Percentiles rank a stretch among this genome's conserved stretches.
Conservation (phyloP, 1,284 basidiomycete genomes). For the Cutaneotrichosporon dermatis region DNA sequence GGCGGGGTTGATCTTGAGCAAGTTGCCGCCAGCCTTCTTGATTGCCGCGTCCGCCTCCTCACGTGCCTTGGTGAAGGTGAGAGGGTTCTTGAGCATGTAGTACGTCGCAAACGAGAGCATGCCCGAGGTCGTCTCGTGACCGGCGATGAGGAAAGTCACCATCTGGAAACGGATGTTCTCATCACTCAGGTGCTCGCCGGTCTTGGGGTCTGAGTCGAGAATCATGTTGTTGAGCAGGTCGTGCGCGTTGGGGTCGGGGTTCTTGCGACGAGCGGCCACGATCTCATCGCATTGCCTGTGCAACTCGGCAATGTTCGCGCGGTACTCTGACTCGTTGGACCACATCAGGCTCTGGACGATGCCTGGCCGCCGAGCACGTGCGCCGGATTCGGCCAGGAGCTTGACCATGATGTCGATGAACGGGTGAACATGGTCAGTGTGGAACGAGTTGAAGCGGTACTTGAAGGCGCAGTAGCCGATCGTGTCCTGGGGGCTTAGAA, state of each 20-base stretch:
- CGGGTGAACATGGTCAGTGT: slow-evolving; percentile 47
- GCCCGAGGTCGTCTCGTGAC: slow-evolving; percentile 55
- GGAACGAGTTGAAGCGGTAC: slow-evolving; percentile 45
- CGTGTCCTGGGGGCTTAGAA: slow-evolving; percentile 13
- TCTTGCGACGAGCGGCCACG: slow-evolving; percentile 11
- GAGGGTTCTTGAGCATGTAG: slow-evolving; percentile 55
- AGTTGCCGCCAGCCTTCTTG: slow-evolving; percentile 16
- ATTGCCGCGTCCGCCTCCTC: slow-evolving; percentile 56
- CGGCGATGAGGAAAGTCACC: slow-evolving; percentile 58
- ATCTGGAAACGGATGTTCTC: slow-evolving; percentile 54
- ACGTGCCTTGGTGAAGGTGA: slow-evolving; percentile 53
- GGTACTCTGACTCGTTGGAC: slow-evolving; percentile 8
- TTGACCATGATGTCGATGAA: slow-evolving; percentile 45
- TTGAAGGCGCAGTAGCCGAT: slow-evolving; percentile 46
- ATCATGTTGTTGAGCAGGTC: slow-evolving; percentile 56
- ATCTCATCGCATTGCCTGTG: slow-evolving; percentile 18
- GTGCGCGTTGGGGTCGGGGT: slow-evolving; percentile 18
- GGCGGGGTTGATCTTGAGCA: slow-evolving; percentile 21
- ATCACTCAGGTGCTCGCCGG: slow-evolving; percentile 52
- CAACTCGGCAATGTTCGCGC: slow-evolving; percentile 13
- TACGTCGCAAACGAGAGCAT: slow-evolving; percentile 38
- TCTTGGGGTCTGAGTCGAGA: slow-evolving; percentile 53
- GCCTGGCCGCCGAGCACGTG: slow-evolving; percentile 3
- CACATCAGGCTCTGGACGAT: slow-evolving; percentile 11
- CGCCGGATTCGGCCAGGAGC: slow-evolving; percentile 12